These are phyloP conservation scores for Hagleromyces aurorensis DNA, from an alignment of 805 yeast species.

Conservation along the genomic window DNA sequence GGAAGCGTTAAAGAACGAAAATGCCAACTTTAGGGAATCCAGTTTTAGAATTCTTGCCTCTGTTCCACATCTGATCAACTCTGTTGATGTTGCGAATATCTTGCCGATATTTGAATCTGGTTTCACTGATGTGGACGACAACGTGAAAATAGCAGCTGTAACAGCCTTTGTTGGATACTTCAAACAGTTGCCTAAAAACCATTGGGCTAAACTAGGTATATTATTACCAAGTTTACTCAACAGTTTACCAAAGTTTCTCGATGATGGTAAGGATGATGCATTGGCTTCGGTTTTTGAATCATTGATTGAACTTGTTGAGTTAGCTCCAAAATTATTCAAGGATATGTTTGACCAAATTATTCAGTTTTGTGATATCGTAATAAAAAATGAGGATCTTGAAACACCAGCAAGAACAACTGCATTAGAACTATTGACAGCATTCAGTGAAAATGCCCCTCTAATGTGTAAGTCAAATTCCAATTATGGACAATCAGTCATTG, in stretches of 20 bases:
- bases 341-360: conserved; percentile 87
- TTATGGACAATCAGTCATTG: conserved; percentile 65
- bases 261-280: conserved; percentile 70
- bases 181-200: conserved; percentile 65
- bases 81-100: conserved; percentile 44
- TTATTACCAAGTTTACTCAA: conserved; percentile 77
- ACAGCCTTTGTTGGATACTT: conserved; percentile 89
- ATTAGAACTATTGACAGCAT: conserved; percentile 80
- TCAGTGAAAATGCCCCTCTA: conserved; percentile 86
- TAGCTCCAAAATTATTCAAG: conserved; percentile 91
- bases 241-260: conserved; percentile 77
- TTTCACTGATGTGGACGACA: conserved; percentile 70
- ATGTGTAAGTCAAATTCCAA: conserved; percentile 81
- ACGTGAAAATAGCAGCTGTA: conserved; percentile 85
- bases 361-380: conserved; percentile 76
- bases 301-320: conserved; percentile 79
- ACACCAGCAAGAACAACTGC: conserved; percentile 76
- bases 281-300: conserved; percentile 84
- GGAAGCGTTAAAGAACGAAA: conserved; percentile 48
- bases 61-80: conserved; percentile 69
- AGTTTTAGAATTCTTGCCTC: conserved; percentile 84
- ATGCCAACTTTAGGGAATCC: conserved; percentile 73
- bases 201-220: conserved; percentile 71
- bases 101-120: conserved; percentile 72
- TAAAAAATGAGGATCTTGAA: conserved; percentile 75